These are phyloP conservation scores for Fragaria nilgerrensis DNA, from an alignment of 306 rosid species.

Conservation along the genomic window DNA sequence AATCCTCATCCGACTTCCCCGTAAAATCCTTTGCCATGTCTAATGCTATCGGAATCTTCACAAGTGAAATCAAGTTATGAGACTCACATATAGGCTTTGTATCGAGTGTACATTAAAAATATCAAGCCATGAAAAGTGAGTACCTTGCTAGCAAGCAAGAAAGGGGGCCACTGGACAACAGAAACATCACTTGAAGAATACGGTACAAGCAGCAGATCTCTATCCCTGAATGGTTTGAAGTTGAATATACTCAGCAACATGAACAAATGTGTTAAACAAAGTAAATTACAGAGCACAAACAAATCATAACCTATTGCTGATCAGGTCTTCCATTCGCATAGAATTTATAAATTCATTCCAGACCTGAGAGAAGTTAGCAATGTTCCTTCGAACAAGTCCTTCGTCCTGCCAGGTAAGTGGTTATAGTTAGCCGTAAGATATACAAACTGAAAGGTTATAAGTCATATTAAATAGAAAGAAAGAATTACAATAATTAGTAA, in stretches of 20 bases:
- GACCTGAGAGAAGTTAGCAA: slow-evolving; percentile 77
- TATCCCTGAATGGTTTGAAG: slow-evolving; percentile 56
- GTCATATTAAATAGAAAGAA: neutral
- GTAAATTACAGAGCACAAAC: slow-evolving; percentile 20
- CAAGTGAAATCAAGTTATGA: slow-evolving; percentile 21
- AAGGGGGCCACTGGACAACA: slow-evolving; percentile 98
- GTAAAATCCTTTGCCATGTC: slow-evolving; percentile 97
- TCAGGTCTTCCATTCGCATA: slow-evolving; percentile 92
- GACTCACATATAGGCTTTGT: neutral
- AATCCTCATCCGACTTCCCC: slow-evolving; percentile 68
- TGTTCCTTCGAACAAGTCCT: slow-evolving; percentile 41
- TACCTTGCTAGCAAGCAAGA: slow-evolving; percentile 99
- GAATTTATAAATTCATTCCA: slow-evolving; percentile 83
- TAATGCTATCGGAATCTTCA: slow-evolving; percentile 93
- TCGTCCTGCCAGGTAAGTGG: slow-evolving; percentile 55
- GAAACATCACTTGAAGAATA: slow-evolving; percentile 51
- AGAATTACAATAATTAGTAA: neutral
- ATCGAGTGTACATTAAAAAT: slow-evolving; percentile 13
- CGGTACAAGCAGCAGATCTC: slow-evolving; percentile 87
- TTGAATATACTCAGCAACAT: slow-evolving; percentile 37
- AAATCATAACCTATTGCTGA: slow-evolving; percentile 66
- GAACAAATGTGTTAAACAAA: slow-evolving; percentile 12
- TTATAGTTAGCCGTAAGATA: slow-evolving; percentile 17
- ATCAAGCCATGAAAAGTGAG: slow-evolving; percentile 24
- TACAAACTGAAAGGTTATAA: neutral